Evolutionary conservation across 2,329 filamentous ascomycete species (phyloP).

Genomic region (Botrytis pseudocinerea): DNA sequence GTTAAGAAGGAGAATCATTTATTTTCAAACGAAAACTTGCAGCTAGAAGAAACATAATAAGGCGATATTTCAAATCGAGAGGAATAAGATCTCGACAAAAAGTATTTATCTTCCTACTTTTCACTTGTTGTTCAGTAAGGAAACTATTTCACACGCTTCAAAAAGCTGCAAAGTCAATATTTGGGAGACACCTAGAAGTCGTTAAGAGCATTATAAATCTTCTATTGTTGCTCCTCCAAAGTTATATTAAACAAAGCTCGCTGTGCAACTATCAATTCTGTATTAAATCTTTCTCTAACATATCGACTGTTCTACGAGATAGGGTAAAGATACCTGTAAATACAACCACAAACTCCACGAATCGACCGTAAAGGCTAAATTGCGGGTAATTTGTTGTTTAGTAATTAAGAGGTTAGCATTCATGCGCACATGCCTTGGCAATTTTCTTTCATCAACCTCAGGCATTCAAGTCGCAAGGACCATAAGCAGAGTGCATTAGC

Average conservation of each 20-base stretch:
- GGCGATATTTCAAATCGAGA: neutral
- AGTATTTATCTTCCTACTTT: accelerated
- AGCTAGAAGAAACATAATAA: accelerated
- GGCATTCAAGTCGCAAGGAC: neutral
- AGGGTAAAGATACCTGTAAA: neutral
- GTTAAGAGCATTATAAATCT: neutral
- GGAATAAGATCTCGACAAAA: neutral
- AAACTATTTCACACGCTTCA: neutral
- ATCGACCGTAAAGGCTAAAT: neutral
- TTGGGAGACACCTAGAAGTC: neutral
- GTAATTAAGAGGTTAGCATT: neutral
- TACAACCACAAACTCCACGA: neutral
- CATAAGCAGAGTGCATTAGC: neutral
- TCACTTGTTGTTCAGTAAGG: neutral
- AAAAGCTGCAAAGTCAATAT: neutral
- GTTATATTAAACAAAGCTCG: neutral
- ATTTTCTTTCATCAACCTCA: neutral
- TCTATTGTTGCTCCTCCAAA: neutral
- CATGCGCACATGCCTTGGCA: neutral
- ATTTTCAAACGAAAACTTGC: neutral
- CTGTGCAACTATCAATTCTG: neutral
- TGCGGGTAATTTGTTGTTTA: neutral
- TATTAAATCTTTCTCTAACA: neutral
- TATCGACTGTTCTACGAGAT: neutral
- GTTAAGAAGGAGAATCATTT: neutral